Conservation (phyloP, 441 rosid species). For the Mallotus japonicus region DNA sequence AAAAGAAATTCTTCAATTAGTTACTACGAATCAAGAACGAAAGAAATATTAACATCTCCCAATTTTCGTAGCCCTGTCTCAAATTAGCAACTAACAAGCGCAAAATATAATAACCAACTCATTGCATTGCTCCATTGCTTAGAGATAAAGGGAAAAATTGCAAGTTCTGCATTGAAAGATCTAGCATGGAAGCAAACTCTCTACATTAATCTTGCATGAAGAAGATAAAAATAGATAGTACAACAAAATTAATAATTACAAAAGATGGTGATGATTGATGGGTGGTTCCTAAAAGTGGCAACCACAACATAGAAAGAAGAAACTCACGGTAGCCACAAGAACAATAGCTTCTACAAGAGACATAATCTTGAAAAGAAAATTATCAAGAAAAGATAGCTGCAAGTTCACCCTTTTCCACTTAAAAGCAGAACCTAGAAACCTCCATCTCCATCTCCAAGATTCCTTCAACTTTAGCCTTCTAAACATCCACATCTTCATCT, state of each 20-base stretch:
- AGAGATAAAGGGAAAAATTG: not conserved
- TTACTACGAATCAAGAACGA: not conserved
- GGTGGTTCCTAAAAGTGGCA: conserved; percentile 43
- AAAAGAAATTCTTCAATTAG: too few species aligned
- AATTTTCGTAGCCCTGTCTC: not conserved
- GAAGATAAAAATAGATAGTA: not conserved
- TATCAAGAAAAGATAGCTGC: conserved; percentile 48
- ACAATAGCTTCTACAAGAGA: conserved; percentile 58
- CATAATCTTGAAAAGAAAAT: conserved; percentile 45
- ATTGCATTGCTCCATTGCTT: too few species aligned
- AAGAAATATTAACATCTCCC: not conserved
- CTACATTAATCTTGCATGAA: too few species aligned
- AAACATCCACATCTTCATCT: conserved; percentile 33
- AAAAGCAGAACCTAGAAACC: conserved; percentile 45
- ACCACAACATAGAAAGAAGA: conserved; percentile 67
- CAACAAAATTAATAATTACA: not conserved
- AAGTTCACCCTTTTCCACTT: conserved; percentile 49
- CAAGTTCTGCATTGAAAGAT: not conserved
- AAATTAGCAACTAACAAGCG: not conserved
- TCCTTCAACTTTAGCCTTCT: conserved; percentile 38
- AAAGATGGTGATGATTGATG: not conserved
- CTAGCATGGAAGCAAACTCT: not conserved
- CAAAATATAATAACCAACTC: not conserved
- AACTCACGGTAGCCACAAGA: conserved; percentile 44
- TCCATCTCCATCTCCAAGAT: conserved; percentile 39